These are phyloP conservation scores for Ceratopteris richardii DNA, from an alignment of 75 land plant genomes.

Conservation along the genomic window DNA sequence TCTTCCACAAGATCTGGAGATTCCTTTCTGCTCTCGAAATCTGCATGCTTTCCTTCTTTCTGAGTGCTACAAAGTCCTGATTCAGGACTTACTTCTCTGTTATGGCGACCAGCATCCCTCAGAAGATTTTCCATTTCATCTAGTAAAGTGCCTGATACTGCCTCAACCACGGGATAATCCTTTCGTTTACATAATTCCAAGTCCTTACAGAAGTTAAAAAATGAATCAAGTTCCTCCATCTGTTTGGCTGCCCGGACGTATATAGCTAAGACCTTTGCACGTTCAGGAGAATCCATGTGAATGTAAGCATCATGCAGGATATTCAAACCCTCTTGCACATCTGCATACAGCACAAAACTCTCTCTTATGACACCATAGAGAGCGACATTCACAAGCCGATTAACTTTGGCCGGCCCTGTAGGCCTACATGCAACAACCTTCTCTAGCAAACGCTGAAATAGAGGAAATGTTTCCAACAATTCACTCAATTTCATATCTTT, in stretches of 20 bases:
- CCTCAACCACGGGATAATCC: conserved; percentile 76
- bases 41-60: conserved; percentile 34
- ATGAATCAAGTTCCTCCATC: conserved; percentile 52
- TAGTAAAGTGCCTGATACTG: too few relatives aligned
- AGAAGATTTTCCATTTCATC: too few relatives aligned
- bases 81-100: conserved; percentile 48
- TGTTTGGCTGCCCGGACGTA: conserved; percentile 60
- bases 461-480: too few relatives aligned
- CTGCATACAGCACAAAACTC: conserved; percentile 68
- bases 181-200: conserved; percentile 62
- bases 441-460: conserved; percentile 55
- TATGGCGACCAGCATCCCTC: conserved; percentile 46
- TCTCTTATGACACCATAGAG: conserved; percentile 64
- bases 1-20: not conserved
- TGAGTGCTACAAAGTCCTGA: conserved; percentile 30
- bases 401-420: conserved; percentile 54
- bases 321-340: conserved; percentile 49
- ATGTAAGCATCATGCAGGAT: conserved; percentile 72
- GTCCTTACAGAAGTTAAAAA: conserved; percentile 56
- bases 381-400: conserved; percentile 54
- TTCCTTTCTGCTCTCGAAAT: too few relatives aligned
- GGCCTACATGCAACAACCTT: conserved; percentile 76
- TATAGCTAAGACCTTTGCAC: conserved; percentile 41
- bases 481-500: too few relatives aligned
- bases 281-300: conserved; percentile 42